Base-by-base conservation (phyloP, 345 rosid species). In the Gossypium australe region DNA sequence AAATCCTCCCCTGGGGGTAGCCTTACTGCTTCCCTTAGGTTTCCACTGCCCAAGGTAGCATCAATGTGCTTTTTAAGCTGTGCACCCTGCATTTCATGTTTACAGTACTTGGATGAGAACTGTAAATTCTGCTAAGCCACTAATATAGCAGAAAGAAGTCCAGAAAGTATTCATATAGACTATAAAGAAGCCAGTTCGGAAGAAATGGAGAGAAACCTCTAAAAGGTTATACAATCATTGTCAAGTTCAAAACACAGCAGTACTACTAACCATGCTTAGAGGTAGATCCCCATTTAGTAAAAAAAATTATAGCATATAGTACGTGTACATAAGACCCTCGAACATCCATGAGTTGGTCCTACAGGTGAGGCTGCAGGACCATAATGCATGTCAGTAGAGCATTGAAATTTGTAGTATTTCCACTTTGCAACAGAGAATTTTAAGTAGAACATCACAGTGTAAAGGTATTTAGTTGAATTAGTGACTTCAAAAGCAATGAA, bases 1-100 rank as follows among this genome's bases (percentile, higher is more conserved):
- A 90, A 81, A 86, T 95, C 99, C 83, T 95, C 99, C 57, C 99
- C 99, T 0, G 98, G 99, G 77, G 99, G 99, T 80, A 95, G 94
- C 80, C 98, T 82, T 60, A 95, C 99, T 3, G 99, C 99, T 88
- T 95, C 99, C 85, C 98, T 89, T 75, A 93, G 86, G 84, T 95
- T 95, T 75, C 99, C 99, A 79, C 99, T 95, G 47, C 99, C 98
- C 18, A 95, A 72, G 57, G 99, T 95, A 9, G 99, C 94, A 88
- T 95, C 99, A 73, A 95, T 95, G 80, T 95, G 99, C 82, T 91
- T 87, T 67, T 94, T 82, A 83, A 95, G 99, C 81, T 95, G 97
- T 41, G 97, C 99, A 75, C 99, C 99, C 99, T 91, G 87, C 84
- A 80, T 72, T 20, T 71, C 27, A 81, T 74, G 58, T 18, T 51